Evolutionary conservation across 768 basidiomycete species (phyloP).

Genomic region (Kwoniella europaea): DNA sequence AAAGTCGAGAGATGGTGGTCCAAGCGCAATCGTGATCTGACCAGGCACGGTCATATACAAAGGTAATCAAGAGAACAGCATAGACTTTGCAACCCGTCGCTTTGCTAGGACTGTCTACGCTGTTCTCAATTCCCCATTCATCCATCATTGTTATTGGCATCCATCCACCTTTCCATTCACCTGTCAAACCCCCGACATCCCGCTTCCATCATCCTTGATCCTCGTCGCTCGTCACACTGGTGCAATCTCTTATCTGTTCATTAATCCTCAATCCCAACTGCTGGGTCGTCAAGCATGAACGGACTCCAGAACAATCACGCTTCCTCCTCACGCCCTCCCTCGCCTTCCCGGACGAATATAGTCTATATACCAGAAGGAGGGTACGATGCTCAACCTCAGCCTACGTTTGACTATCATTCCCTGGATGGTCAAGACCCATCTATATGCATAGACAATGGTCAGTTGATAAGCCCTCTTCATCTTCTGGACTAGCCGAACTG

Average conservation of each 20-base stretch:
- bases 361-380: slow-evolving; percentile 37
- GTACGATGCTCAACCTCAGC: slow-evolving; percentile 31
- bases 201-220: background rate
- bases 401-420: slow-evolving; percentile 35
- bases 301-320: slow-evolving; percentile 13
- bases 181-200: background rate
- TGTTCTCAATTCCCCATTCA: background rate
- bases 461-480: background rate
- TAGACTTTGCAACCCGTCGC: background rate
- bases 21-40: background rate
- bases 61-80: slow-evolving; percentile 2
- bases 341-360: slow-evolving; percentile 22
- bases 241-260: no score
- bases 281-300: slow-evolving; percentile 11
- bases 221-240: background rate
- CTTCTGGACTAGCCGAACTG: background rate
- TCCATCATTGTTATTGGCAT: background rate
- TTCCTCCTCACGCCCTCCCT: slow-evolving; percentile 28
- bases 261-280: no score
- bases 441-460: slow-evolving; percentile 54
- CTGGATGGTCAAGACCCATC: slow-evolving; percentile 36
- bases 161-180: background rate
- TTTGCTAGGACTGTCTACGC: slow-evolving; percentile 3
- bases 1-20: background rate
- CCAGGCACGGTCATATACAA: slow-evolving; percentile 5